Base-by-base conservation (phyloP, 306 rosid genomes). In the Abrus pulchellus region DNA sequence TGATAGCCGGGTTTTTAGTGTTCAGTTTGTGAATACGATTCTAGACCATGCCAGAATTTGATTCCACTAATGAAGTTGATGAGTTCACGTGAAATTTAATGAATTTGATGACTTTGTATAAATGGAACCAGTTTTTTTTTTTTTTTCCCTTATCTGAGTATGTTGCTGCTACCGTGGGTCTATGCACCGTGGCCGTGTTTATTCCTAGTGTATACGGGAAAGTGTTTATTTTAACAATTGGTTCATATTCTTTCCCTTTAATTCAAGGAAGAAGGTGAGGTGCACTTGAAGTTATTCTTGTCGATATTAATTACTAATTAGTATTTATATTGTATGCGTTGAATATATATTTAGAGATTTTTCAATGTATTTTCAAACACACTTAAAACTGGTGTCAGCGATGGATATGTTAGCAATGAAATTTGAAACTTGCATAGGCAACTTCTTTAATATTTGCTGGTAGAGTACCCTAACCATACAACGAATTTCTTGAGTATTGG, bases 21-120 rank as follows among this genome's bases (percentile, higher is more conserved):
- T 44, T 85, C 60, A 70, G 68, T 74, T 77, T 75, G 4, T 62
- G 86, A 82, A 36, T 48, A 79, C 33, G 76, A 60, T 70, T 75
- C 69, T 82, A 65, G 45, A 67, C 9, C 48, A 10, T 50, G 30
- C 57, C 9, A 4, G 68, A 38, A 62, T 3, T 49, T 28, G 0
- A 55, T 54, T 41, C 12, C 14, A n/a, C 7, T 4, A 6, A 72
- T n/a, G 53, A 20, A 20, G 20, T 20, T 20, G 11, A 32, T 41
- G 38, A 3, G 1, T 64, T 43, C 55, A 12, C 20, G 4, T 41
- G 10, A 52, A 40, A 55, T 72, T 72, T 14, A 40, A 5, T 50
- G 50, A 66, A 14, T 68, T 74, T 59, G 1, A 53, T 52, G 38
- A 53, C 48, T 68, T 54, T 82, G 71, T 77, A 48, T 72, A 82